Evolutionary conservation across 2,329 filamentous ascomycete species (phyloP).

Genomic region (Aspergillus cejpii): DNA sequence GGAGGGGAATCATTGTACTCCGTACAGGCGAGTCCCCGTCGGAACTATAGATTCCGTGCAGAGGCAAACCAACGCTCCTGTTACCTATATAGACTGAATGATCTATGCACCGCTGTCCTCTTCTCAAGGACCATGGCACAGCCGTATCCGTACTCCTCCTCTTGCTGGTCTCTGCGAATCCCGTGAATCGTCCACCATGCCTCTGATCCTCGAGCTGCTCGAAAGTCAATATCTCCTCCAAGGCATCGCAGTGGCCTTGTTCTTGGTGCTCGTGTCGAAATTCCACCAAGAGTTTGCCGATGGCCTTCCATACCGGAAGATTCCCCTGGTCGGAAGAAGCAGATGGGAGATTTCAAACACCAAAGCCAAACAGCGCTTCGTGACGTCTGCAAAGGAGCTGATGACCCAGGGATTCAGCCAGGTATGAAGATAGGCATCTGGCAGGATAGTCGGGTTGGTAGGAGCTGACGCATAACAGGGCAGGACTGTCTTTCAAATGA

Average conservation of each 20-base stretch:
- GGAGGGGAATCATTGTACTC: too few relatives aligned
- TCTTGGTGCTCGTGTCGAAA: conserved; percentile 17
- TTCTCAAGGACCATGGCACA: background rate
- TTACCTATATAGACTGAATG: background rate
- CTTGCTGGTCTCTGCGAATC: background rate
- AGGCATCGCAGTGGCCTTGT: conserved; percentile 16
- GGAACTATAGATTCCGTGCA: background rate
- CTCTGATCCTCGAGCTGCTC: conserved; percentile 19
- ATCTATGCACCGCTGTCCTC: background rate
- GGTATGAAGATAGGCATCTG: conserved; percentile 10
- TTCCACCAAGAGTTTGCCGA: conserved; percentile 23
- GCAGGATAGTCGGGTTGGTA: too few relatives aligned
- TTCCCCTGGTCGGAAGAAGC: conserved; percentile 26
- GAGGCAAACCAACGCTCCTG: background rate
- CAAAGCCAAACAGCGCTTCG: conserved; percentile 25
- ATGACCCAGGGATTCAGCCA: conserved; percentile 26
- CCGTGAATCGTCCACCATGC: conserved; percentile 13
- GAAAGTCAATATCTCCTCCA: conserved; percentile 20
- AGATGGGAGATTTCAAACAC: conserved; percentile 29
- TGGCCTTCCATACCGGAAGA: conserved; percentile 22
- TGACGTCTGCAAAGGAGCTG: conserved; percentile 19
- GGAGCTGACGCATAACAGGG: conserved; percentile 14
- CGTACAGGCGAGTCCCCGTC: background rate
- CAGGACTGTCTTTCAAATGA: conserved; percentile 23
- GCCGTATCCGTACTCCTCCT: background rate